Conservation (phyloP, 2,329 filamentous ascomycete genomes). For the Plectosphaerella sp. region DNA sequence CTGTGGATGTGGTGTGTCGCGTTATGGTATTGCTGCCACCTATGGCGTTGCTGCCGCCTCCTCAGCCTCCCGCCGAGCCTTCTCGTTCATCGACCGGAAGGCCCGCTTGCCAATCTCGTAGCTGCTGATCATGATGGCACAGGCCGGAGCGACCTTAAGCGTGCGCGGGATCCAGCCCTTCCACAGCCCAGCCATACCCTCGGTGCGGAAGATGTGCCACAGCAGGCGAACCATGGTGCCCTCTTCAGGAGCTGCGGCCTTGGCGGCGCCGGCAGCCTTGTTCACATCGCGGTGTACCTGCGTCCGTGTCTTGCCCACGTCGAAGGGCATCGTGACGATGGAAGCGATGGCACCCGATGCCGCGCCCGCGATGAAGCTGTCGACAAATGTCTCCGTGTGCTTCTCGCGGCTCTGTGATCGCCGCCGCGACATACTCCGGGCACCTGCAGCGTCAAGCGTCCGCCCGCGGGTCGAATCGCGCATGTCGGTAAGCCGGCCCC, state of each 20-base stretch:
- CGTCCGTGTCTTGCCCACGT: slow-evolving; percentile 93
- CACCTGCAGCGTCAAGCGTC: slow-evolving; percentile 28
- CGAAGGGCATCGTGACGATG: slow-evolving; percentile 88
- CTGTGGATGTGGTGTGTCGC: background rate
- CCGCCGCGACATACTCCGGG: slow-evolving; percentile 37
- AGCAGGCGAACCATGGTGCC: slow-evolving; percentile 76
- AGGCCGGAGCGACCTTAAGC: slow-evolving; percentile 91
- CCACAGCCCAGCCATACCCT: slow-evolving; percentile 79
- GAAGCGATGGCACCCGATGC: slow-evolving; percentile 80
- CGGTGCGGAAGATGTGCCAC: slow-evolving; percentile 85
- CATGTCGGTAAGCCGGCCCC: slow-evolving; percentile 64
- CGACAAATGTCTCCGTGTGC: slow-evolving; percentile 72
- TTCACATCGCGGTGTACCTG: slow-evolving; percentile 69
- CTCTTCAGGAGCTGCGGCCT: slow-evolving; percentile 59
- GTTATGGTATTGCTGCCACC: background rate
- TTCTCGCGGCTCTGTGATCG: slow-evolving; percentile 63
- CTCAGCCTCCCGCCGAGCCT: slow-evolving; percentile 18
- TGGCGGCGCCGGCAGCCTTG: slow-evolving; percentile 22
- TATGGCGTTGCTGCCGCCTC: slow-evolving; percentile 5
- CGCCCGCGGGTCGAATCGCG: slow-evolving; percentile 50
- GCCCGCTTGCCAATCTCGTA: slow-evolving; percentile 94
- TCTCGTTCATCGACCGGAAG: slow-evolving; percentile 70
- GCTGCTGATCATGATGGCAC: slow-evolving; percentile 98
- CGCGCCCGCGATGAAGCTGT: slow-evolving; percentile 86
- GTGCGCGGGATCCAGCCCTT: slow-evolving; percentile 88